Evolutionary conservation across 1,284 basidiomycete species (phyloP), one percentile per base, ranked within the genome.

Genomic region (Sporisorium scitamineum): DNA sequence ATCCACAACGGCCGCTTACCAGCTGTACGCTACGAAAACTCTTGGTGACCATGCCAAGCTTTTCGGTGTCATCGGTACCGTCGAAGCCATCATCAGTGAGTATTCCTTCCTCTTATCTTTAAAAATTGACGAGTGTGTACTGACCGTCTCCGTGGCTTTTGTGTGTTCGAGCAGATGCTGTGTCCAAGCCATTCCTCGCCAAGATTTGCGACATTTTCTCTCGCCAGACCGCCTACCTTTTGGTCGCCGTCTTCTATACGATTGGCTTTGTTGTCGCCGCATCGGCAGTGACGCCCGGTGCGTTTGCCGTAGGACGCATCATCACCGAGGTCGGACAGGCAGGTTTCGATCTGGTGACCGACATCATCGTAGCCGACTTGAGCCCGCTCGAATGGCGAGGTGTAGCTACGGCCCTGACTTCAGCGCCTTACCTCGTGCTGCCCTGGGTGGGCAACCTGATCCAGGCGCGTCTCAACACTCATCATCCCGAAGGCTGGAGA

Each of bases 141-240:
- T 62, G 16, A 52, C 47, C n/a, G 31, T 52, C 13, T 24, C 18
- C 34, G 10, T n/a, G n/a, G n/a, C 60, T 29, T 11, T 27, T 8
- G 9, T 14, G 5, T 37, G 10, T 26, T 41, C 14, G 20, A 29
- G 29, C 52, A 60, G 61, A 60, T 22, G 82, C 78, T 29, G 76
- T 83, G 20, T 61, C 64, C 39, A 83, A 83, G 69, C 77, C 78
- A 16, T 67, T 78, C 27, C 47, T 83, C 32, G 80, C 71, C 41
- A 82, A 82, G 53, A 45, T 82, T 8, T 59, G 78, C 51, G 81
- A 83, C 56, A 64, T 81, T 20, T 82, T 80, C 22, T 80, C 80
- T 22, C 76, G 81, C 16, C 76, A 76, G 26, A 52, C 75, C 14
- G 80, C 77, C 11, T 77, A 70, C 53, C 22, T 54, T 13, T 26